Conservation (phyloP, 1,284 basidiomycete genomes). For the Peniophora sp. region DNA sequence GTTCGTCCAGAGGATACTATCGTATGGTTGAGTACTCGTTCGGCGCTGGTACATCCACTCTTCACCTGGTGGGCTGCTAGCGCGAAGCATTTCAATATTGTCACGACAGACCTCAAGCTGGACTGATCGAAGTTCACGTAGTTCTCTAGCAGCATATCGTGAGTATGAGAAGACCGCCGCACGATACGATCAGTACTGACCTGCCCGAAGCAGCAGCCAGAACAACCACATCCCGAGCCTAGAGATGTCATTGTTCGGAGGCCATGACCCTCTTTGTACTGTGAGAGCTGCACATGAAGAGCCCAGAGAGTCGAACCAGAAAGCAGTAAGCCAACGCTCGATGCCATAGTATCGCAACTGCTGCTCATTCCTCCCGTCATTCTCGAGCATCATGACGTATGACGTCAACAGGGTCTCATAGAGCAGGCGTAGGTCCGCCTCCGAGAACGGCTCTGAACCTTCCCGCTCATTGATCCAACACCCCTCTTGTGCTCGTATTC, state of each 20-base stretch:
- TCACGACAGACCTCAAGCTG: slow-evolving; percentile 34
- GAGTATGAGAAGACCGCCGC: slow-evolving; percentile 5
- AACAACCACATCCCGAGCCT: slow-evolving; percentile 32
- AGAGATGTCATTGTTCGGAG: slow-evolving; percentile 22
- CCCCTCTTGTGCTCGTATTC: slow-evolving; percentile 37
- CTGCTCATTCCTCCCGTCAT: slow-evolving; percentile 40
- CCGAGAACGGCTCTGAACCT: slow-evolving; percentile 22
- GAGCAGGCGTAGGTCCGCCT: slow-evolving; percentile 19
- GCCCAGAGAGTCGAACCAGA: slow-evolving; percentile 27
- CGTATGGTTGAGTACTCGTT: background rate
- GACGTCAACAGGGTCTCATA: slow-evolving; percentile 36
- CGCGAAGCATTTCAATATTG: slow-evolving; percentile 51
- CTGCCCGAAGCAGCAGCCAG: slow-evolving; percentile 47
- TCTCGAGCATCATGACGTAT: slow-evolving; percentile 51
- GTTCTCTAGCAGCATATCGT: slow-evolving; percentile 30
- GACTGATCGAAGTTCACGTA: slow-evolving; percentile 29
- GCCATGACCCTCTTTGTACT: slow-evolving; percentile 24
- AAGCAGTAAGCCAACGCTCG: slow-evolving; percentile 28
- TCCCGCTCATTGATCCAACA: slow-evolving; percentile 15
- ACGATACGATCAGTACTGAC: slow-evolving; percentile 28
- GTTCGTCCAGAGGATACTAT: slow-evolving; percentile 61
- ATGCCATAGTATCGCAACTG: slow-evolving; percentile 34
- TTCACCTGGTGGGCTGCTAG: slow-evolving; percentile 60
- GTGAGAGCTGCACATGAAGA: slow-evolving; percentile 23
- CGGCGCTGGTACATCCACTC: slow-evolving; percentile 6